Evolutionary conservation across 2,329 filamentous ascomycete genomes (phyloP).

Genomic region (Polytolypa hystricis): DNA sequence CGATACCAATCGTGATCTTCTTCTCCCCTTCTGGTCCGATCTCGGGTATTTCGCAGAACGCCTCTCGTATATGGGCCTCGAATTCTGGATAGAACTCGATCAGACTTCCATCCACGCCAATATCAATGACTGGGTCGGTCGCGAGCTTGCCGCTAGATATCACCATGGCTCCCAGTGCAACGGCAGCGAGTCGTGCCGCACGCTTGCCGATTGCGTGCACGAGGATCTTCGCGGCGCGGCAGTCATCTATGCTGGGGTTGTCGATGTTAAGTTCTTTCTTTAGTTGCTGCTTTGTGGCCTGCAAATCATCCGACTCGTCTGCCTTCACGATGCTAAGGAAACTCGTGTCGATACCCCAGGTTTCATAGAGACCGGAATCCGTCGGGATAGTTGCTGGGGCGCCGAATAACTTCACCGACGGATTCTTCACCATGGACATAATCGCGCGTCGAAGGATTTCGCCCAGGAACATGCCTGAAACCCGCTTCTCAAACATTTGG

Average conservation of each 20-base stretch:
- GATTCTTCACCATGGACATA: constrained; percentile 58
- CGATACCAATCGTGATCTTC: constrained; percentile 85
- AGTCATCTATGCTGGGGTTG: constrained; percentile 69
- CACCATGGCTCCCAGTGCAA: constrained; percentile 76
- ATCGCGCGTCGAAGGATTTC: constrained; percentile 78
- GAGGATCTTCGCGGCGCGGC: constrained; percentile 74
- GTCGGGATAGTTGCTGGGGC: constrained; percentile 60
- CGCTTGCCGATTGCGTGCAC: constrained; percentile 76
- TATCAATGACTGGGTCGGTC: constrained; percentile 63
- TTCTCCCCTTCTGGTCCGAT: constrained; percentile 71
- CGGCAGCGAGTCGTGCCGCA: constrained; percentile 75
- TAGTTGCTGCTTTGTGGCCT: constrained; percentile 64
- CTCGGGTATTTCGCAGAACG: constrained; percentile 61
- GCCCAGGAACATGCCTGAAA: constrained; percentile 96
- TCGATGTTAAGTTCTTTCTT: constrained; percentile 66
- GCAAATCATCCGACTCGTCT: constrained; percentile 62
- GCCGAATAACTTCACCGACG: constrained; percentile 60
- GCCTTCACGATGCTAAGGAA: constrained; percentile 80
- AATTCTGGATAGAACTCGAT: constrained; percentile 96
- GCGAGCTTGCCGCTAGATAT: constrained; percentile 65
- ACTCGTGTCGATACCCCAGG: constrained; percentile 85
- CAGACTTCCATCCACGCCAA: constrained; percentile 88
- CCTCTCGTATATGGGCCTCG: constrained; percentile 76
- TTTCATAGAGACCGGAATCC: constrained; percentile 57
- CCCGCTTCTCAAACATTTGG: constrained; percentile 98